Percentiles rank a stretch among this genome's conserved stretches.
Conservation (phyloP, 176 grass and related monocot species). For the Musa schizocarpa region DNA sequence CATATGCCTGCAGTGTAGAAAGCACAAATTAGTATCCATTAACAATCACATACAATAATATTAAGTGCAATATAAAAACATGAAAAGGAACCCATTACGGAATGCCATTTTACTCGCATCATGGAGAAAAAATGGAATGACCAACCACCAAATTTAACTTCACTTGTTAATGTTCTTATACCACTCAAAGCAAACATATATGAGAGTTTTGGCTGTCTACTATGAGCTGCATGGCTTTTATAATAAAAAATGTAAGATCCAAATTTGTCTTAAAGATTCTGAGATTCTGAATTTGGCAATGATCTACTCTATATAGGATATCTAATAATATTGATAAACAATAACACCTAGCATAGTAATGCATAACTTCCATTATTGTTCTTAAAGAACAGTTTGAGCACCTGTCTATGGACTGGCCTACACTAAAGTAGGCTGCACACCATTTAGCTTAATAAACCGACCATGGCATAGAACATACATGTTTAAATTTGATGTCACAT, state of each 20-base stretch:
- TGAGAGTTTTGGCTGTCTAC: no score
- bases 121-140: neutral
- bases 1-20: constrained; percentile 45
- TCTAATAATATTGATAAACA: neutral
- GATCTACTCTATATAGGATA: neutral
- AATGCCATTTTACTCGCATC: neutral
- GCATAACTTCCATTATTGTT: neutral
- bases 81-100: neutral
- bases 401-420: neutral
- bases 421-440: neutral
- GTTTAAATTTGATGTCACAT: neutral
- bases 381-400: neutral
- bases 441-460: neutral
- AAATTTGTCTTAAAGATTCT: no score
- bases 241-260: no score
- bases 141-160: neutral
- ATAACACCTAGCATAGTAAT: neutral
- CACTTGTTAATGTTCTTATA: neutral
- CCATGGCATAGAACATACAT: neutral
- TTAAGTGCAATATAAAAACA: neutral
- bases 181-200: no score
- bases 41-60: neutral
- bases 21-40: constrained; percentile 8
- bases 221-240: no score
- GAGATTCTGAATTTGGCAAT: no score